These are phyloP conservation scores for Theobroma grandiflorum DNA, from an alignment of 441 rosid species.

Conservation along the genomic window DNA sequence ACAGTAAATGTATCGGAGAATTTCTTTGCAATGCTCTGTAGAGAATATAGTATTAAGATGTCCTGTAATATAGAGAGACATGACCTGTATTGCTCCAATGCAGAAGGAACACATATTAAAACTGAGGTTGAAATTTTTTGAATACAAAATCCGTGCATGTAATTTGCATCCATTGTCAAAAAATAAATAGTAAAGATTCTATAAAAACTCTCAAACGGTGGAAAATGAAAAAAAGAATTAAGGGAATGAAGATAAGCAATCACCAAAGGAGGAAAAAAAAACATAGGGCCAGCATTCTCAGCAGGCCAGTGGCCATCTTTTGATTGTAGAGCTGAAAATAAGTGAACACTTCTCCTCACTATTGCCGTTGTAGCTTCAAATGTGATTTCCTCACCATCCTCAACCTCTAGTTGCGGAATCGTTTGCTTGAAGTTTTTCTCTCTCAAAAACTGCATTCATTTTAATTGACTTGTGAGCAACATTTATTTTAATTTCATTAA, in stretches of 20 bases:
- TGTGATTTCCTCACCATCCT: slow-evolving; percentile 33
- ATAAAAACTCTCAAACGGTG: too few species aligned
- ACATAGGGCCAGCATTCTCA: slow-evolving; percentile 60
- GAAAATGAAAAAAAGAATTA: slow-evolving; percentile 46
- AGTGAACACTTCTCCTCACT: slow-evolving; percentile 51
- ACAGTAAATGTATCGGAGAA: slow-evolving; percentile 57
- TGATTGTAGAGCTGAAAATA: slow-evolving; percentile 66
- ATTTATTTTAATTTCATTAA: too few species aligned
- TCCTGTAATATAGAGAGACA: slow-evolving; percentile 60
- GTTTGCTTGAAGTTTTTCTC: slow-evolving; percentile 63
- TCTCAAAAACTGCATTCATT: slow-evolving; percentile 41
- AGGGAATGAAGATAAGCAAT: slow-evolving; percentile 34
- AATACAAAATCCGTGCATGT: too few species aligned
- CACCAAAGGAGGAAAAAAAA: slow-evolving; percentile 9
- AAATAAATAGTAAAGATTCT: too few species aligned
- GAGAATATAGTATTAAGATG: slow-evolving; percentile 50
- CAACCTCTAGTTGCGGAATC: slow-evolving; percentile 32
- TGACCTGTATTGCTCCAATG: slow-evolving; percentile 38
- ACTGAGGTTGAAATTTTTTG: neutral
- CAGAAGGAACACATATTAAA: neutral
- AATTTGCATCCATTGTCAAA: too few species aligned
- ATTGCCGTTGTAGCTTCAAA: slow-evolving; percentile 38
- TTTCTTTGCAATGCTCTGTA: slow-evolving; percentile 47
- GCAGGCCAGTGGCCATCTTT: slow-evolving; percentile 85
- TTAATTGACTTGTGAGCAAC: too few species aligned